phyloP scores from a whole-genome alignment of 2,329 filamentous ascomycete genomes.

The Botrytis tulipae region DNA sequence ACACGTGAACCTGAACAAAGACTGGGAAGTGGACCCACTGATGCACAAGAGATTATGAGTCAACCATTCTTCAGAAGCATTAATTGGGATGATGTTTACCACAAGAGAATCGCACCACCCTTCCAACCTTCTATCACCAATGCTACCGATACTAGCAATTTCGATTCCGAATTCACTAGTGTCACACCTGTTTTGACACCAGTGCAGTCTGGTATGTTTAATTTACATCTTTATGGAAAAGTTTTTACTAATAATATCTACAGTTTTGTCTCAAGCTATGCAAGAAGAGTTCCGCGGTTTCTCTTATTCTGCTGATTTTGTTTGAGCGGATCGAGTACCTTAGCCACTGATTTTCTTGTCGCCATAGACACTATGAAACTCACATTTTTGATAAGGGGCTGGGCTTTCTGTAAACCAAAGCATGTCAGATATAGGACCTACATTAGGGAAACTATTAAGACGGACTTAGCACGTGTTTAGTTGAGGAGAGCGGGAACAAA shows the following conservation, averaged over 20 bases:
- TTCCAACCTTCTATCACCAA: constrained; percentile 89
- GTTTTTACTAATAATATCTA: constrained; percentile 20
- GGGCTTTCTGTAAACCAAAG: not conserved
- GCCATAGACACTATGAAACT: not conserved
- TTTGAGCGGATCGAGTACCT: constrained; percentile 29
- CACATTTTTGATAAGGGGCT: not conserved
- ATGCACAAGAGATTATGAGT: constrained; percentile 98
- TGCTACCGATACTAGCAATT: constrained; percentile 98
- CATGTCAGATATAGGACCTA: not conserved
- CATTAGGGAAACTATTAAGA: not conserved
- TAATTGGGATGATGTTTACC: constrained; percentile 98
- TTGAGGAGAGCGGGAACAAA: not conserved
- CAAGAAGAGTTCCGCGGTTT: constrained; percentile 99
- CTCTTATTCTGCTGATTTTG: constrained; percentile 62
- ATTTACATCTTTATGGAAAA: not conserved
- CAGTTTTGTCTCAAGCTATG: constrained; percentile 96
- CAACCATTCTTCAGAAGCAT: constrained; percentile 98
- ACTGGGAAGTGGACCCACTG: constrained; percentile 89
- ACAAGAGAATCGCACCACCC: constrained; percentile 86
- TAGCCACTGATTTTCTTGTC: not conserved
- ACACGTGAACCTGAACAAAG: constrained; percentile 92
- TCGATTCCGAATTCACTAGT: constrained; percentile 97
- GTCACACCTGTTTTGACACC: constrained; percentile 96
- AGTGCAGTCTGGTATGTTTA: constrained; percentile 87
- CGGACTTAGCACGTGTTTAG: not conserved